Evolutionary conservation across 345 rosid genomes (phyloP).

Genomic region (Salix suchowensis): DNA sequence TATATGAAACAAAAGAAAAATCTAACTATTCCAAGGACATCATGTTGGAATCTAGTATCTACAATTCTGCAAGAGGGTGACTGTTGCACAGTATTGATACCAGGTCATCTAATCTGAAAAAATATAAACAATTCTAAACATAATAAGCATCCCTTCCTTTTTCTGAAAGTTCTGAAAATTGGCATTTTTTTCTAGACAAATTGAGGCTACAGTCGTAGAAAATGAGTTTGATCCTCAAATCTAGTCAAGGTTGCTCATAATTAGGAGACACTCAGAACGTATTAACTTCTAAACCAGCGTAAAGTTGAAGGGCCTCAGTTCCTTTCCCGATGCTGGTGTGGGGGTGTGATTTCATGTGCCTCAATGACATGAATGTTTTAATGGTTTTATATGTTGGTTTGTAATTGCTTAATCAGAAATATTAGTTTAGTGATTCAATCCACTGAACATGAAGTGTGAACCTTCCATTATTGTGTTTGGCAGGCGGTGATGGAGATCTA

Average conservation of each 20-base stretch:
- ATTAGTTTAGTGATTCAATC: not conserved
- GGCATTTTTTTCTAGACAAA: not conserved
- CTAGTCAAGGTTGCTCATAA: not conserved
- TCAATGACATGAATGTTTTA: not conserved
- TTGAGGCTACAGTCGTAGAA: not conserved
- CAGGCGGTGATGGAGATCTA: conserved; percentile 98
- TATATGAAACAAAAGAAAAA: not conserved
- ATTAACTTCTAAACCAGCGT: not conserved
- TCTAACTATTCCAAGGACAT: not conserved
- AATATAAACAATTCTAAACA: not conserved
- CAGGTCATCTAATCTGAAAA: not conserved
- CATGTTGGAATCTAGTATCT: not conserved
- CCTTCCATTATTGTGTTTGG: conserved; percentile 17
- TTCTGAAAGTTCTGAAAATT: not conserved
- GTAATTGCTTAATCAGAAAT: not conserved
- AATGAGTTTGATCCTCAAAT: not conserved
- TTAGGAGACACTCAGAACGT: not conserved
- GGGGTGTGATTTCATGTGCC: not conserved
- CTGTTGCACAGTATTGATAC: not conserved
- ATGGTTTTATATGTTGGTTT: not conserved
- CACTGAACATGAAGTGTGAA: not conserved
- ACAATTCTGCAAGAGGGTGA: not conserved
- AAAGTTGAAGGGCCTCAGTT: not conserved
- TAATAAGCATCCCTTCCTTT: not conserved
- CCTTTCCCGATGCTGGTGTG: not conserved